phyloP scores from a whole-genome alignment of 1,139 yeast species.

The Debaryomyces fabryi region DNA sequence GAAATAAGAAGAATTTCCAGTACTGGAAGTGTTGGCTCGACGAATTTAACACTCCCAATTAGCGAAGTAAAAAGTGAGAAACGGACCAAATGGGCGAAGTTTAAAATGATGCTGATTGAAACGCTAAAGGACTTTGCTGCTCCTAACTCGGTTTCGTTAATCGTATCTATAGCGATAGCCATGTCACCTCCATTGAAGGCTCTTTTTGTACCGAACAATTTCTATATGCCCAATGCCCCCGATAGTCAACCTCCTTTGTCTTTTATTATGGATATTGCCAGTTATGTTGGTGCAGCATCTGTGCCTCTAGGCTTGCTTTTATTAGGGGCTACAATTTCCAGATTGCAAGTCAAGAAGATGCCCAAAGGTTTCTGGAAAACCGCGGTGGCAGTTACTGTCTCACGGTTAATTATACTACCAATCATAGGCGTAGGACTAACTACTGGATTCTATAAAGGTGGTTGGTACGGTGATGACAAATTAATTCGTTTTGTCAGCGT shows the following conservation, averaged over 20 bases:
- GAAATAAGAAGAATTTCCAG: slow-evolving; percentile 10
- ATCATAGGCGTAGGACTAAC: slow-evolving; percentile 50
- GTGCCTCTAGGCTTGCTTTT: slow-evolving; percentile 85
- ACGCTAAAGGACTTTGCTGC: slow-evolving; percentile 60
- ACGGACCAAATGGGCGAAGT: slow-evolving; percentile 7
- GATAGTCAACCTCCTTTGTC: slow-evolving; percentile 82
- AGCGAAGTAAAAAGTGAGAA: slow-evolving; percentile 6
- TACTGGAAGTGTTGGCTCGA: slow-evolving; percentile 14
- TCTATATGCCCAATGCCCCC: slow-evolving; percentile 65
- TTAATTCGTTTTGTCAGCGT: slow-evolving; percentile 66
- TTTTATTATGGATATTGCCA: slow-evolving; percentile 76
- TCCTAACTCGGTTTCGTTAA: slow-evolving; percentile 69
- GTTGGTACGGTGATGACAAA: slow-evolving; percentile 55
- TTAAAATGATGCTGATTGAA: slow-evolving; percentile 15
- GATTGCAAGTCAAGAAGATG: slow-evolving; percentile 60
- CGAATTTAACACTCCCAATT: slow-evolving; percentile 3
- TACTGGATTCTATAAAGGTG: slow-evolving; percentile 45
- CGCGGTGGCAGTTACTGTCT: slow-evolving; percentile 38
- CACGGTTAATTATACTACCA: slow-evolving; percentile 42
- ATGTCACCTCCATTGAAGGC: slow-evolving; percentile 90
- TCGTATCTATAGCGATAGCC: slow-evolving; percentile 63
- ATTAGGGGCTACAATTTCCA: slow-evolving; percentile 83
- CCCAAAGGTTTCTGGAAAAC: slow-evolving; percentile 75
- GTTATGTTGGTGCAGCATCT: slow-evolving; percentile 82
- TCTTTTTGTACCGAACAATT: slow-evolving; percentile 55